These are phyloP conservation scores for Cystobasidiopsis lactophilus DNA, from an alignment of 768 basidiomycete genomes.

Conservation along the genomic window DNA sequence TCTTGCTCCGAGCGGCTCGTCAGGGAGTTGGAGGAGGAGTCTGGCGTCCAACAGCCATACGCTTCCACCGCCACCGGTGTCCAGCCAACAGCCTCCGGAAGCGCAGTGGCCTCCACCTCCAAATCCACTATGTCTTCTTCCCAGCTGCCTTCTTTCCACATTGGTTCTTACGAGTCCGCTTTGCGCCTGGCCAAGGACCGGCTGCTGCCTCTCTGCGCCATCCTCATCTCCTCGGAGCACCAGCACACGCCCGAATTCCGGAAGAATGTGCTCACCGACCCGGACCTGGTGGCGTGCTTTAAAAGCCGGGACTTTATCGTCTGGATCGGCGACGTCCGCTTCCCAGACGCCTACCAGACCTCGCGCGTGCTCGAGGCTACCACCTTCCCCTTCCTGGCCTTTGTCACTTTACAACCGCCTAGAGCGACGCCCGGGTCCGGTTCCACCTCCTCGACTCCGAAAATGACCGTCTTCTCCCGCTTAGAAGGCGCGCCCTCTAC, in stretches of 20 bases:
- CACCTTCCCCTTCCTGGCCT: constrained; percentile 81
- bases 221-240: constrained; percentile 73
- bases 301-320: constrained; percentile 51
- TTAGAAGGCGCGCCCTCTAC: constrained; percentile 46
- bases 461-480: constrained; percentile 61
- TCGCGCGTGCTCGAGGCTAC: constrained; percentile 43
- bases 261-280: constrained; percentile 38
- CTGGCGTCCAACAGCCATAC: not conserved
- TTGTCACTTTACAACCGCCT: constrained; percentile 64
- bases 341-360: constrained; percentile 53
- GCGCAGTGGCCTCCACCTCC: not conserved
- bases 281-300: constrained; percentile 46
- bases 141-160: constrained; percentile 31
- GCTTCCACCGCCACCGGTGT: not conserved
- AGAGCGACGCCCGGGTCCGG: constrained; percentile 24
- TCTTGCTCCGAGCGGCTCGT: not conserved
- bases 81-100: too few species aligned
- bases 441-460: constrained; percentile 25
- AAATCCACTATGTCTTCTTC: not conserved
- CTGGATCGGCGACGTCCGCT: constrained; percentile 75
- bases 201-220: constrained; percentile 47
- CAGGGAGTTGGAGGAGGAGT: not conserved
- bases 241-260: constrained; percentile 76
- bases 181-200: constrained; percentile 49
- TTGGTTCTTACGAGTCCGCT: constrained; percentile 61